Evolutionary conservation across 768 basidiomycete species (phyloP).

Genomic region (Hortiboletus flavorubellus): DNA sequence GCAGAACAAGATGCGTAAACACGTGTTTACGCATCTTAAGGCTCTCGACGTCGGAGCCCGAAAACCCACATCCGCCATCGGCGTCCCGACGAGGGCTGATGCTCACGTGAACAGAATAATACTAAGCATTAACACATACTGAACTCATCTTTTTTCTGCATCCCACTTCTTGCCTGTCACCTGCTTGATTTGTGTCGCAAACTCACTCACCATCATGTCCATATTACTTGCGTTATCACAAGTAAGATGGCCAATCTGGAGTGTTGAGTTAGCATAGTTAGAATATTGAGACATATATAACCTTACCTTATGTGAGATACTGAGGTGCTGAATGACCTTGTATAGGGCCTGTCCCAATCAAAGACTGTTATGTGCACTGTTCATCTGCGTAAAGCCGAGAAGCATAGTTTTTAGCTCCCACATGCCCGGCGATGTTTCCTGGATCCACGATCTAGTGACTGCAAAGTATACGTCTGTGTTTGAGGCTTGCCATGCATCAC

Average conservation of each 20-base stretch:
- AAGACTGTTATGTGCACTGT: no score
- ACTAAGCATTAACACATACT: not conserved
- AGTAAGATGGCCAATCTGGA: not conserved
- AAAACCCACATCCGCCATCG: no score
- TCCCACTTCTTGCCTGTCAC: not conserved
- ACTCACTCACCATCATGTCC: conserved; percentile 31
- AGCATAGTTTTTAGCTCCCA: no score
- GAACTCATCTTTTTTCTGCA: not conserved
- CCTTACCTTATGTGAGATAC: conserved; percentile 34
- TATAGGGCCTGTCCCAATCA: no score
- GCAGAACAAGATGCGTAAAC: no score
- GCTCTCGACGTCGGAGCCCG: no score
- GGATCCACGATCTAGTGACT: not conserved
- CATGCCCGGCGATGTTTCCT: fast-evolving
- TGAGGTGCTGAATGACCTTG: no score
- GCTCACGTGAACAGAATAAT: no score
- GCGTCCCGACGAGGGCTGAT: no score
- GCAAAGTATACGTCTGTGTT: conserved; percentile 1
- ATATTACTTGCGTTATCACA: conserved; percentile 32
- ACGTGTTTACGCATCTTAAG: no score
- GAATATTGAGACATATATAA: not conserved
- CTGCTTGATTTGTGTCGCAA: conserved; percentile 12
- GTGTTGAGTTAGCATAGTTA: conserved; percentile 2
- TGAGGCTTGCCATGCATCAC: conserved; percentile 5
- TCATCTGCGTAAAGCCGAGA: no score